Evolutionary conservation across 352 stramenopile genomes (phyloP).

Genomic region (Nothophytophthora sp.): DNA sequence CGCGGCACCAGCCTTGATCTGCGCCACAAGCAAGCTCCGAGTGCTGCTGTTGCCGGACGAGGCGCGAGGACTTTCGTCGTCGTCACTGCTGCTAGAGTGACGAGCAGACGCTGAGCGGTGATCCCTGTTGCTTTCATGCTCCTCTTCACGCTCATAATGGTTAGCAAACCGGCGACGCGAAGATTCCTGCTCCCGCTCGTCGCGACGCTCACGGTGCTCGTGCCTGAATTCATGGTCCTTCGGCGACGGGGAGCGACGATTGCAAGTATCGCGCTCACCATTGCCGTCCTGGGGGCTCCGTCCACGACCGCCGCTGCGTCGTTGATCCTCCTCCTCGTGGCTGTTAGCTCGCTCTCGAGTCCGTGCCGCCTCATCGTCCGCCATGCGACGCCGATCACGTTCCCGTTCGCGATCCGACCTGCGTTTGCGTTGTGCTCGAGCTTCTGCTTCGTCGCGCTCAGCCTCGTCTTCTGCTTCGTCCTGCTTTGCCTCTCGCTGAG

Average conservation of each 20-base stretch:
- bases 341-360: constrained; percentile 15
- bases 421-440: constrained; percentile 13
- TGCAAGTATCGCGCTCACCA: constrained; percentile 7
- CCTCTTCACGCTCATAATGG: constrained; percentile 10
- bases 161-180: constrained; percentile 7
- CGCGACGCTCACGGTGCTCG: constrained; percentile 3
- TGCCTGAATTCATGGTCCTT: constrained; percentile 5
- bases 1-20: constrained; percentile 67
- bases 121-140: constrained; percentile 2
- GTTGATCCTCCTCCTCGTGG: constrained; percentile 7
- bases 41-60: constrained; percentile 31
- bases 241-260: constrained; percentile 13
- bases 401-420: constrained; percentile 7
- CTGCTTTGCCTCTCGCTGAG: constrained; percentile 16
- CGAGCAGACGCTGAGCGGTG: not conserved
- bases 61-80: constrained; percentile 15
- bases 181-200: constrained; percentile 4
- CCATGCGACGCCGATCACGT: constrained; percentile 2
- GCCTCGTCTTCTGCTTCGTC: constrained; percentile 11
- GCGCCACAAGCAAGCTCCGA: constrained; percentile 48
- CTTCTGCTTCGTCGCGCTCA: constrained; percentile 13
- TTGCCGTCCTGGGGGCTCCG: constrained; percentile 5
- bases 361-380: constrained; percentile 8
- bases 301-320: constrained; percentile 2
- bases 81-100: constrained; percentile 7